phyloP scores from a whole-genome alignment of 2,329 filamentous ascomycete species.

The Mariannaea sp. region DNA sequence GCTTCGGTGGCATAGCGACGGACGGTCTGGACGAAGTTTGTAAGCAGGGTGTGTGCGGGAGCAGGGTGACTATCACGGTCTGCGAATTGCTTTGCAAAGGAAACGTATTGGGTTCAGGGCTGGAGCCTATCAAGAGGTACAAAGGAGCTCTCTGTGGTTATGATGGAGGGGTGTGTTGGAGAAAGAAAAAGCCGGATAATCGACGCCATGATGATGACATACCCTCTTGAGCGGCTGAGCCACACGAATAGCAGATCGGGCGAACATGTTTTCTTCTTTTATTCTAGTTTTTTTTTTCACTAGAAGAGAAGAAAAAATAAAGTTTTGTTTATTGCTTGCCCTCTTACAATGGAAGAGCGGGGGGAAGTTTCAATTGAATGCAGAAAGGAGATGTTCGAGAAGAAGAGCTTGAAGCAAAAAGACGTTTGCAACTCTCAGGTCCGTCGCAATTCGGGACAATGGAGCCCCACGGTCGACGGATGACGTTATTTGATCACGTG shows the following conservation, averaged over 20 bases:
- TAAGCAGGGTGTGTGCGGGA: constrained; percentile 21
- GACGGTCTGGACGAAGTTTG: constrained; percentile 51
- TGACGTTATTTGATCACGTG: constrained; percentile 23
- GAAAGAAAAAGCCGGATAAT: not conserved
- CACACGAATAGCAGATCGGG: constrained; percentile 66
- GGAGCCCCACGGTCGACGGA: constrained; percentile 7
- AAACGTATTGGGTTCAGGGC: too few species aligned
- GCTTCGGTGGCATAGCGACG: constrained; percentile 72
- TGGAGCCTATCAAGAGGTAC: too few species aligned
- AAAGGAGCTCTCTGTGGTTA: constrained; percentile 6
- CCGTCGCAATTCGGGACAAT: constrained; percentile 7
- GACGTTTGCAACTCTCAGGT: constrained; percentile 15
- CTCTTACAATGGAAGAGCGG: too few species aligned
- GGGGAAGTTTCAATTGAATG: too few species aligned
- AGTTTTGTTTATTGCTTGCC: too few species aligned
- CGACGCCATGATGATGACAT: constrained; percentile 38
- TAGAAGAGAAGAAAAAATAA: too few species aligned
- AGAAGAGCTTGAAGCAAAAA: constrained; percentile 15
- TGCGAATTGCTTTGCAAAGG: too few species aligned
- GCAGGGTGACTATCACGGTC: not conserved
- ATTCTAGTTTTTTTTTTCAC: too few species aligned
- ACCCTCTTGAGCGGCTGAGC: constrained; percentile 70
- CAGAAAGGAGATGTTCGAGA: constrained; percentile 19
- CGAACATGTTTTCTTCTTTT: constrained; percentile 71
- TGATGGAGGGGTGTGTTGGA: constrained; percentile 17